These are phyloP conservation scores for Wickerhamomyces strasburgensis DNA, from an alignment of 805 yeast genomes.

Conservation along the genomic window DNA sequence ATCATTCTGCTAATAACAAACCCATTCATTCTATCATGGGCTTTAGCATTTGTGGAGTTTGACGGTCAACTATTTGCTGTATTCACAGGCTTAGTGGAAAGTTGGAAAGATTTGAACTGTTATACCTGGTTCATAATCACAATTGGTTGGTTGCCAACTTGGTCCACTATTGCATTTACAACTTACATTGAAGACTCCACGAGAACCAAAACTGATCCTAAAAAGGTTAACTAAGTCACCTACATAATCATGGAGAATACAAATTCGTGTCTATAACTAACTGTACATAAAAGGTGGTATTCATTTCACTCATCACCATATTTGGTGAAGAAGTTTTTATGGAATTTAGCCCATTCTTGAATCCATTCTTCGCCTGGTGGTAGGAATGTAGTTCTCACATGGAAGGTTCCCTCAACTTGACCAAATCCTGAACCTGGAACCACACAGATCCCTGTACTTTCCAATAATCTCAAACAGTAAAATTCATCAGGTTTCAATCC, in stretches of 20 bases:
- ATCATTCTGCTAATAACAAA: slow-evolving; percentile 40
- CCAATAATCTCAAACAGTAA: slow-evolving; percentile 80
- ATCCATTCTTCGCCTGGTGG: slow-evolving; percentile 96
- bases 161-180: slow-evolving; percentile 47
- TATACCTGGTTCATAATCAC: slow-evolving; percentile 82
- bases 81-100: slow-evolving; percentile 48
- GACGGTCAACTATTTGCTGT: slow-evolving; percentile 19
- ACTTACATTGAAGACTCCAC: slow-evolving; percentile 7
- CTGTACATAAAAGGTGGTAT: too few species aligned
- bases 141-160: slow-evolving; percentile 78
- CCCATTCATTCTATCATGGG: slow-evolving; percentile 40
- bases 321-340: slow-evolving; percentile 52
- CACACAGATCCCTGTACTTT: slow-evolving; percentile 90
- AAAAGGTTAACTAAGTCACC: slow-evolving; percentile 3
- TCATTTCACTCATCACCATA: slow-evolving; percentile 1
- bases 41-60: slow-evolving; percentile 27
- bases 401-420: slow-evolving; percentile 84
- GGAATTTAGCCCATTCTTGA: slow-evolving; percentile 72
- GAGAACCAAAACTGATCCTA: slow-evolving; percentile 1
- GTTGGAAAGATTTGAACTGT: slow-evolving; percentile 66
- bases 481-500: slow-evolving; percentile 75
- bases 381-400: slow-evolving; percentile 91
- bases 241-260: not conserved
- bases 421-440: slow-evolving; percentile 98
- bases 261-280: not conserved